A percentile compares a stretch with the other conserved stretches of the same genome.
phyloP scores from a whole-genome alignment of 1,284 basidiomycete species.

The Xerocomus cyaneibrunnescens region DNA sequence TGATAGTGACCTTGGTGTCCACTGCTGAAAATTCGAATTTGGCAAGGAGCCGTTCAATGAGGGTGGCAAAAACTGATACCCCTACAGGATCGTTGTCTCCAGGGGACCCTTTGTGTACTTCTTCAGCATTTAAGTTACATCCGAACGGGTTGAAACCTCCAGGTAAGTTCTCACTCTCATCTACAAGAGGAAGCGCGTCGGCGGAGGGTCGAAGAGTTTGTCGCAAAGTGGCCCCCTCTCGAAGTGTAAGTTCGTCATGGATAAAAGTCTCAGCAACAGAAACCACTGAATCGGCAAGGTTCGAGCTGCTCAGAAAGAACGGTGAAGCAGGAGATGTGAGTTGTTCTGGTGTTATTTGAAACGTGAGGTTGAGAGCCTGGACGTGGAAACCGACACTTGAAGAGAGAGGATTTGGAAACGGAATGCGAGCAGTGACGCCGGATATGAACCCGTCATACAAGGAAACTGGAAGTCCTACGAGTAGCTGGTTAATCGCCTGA shows the following conservation, averaged over 20 bases:
- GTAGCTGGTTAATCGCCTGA: conserved; percentile 78
- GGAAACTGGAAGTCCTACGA: conserved; percentile 67
- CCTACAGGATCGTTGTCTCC: conserved; percentile 63
- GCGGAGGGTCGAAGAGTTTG: conserved; percentile 60
- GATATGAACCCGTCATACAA: conserved; percentile 73
- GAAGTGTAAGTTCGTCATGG: conserved; percentile 72
- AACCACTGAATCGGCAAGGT: conserved; percentile 74
- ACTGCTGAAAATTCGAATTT: conserved; percentile 77
- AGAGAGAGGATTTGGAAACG: conserved; percentile 73
- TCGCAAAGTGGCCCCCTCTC: conserved; percentile 72
- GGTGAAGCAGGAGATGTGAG: conserved; percentile 14
- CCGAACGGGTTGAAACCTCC: conserved; percentile 66
- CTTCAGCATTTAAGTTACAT: conserved; percentile 38
- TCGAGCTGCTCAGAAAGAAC: conserved; percentile 29
- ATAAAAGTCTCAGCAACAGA: conserved; percentile 84
- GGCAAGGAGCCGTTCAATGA: conserved; percentile 82
- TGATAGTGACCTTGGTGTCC: conserved; percentile 65
- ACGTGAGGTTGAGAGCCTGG: conserved; percentile 60
- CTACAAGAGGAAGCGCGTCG: conserved; percentile 29
- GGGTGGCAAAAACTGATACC: conserved; percentile 80
- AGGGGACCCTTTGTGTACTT: conserved; percentile 26
- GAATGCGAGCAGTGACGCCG: conserved; percentile 72
- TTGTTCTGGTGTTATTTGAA: conserved; percentile 47
- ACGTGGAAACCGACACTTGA: conserved; percentile 68
- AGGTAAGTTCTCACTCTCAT: conserved; percentile 49